A percentile compares a stretch with the other conserved stretches of the same genome.
Conservation (phyloP, 2,329 filamentous ascomycete genomes). For the Alternaria sp. region DNA sequence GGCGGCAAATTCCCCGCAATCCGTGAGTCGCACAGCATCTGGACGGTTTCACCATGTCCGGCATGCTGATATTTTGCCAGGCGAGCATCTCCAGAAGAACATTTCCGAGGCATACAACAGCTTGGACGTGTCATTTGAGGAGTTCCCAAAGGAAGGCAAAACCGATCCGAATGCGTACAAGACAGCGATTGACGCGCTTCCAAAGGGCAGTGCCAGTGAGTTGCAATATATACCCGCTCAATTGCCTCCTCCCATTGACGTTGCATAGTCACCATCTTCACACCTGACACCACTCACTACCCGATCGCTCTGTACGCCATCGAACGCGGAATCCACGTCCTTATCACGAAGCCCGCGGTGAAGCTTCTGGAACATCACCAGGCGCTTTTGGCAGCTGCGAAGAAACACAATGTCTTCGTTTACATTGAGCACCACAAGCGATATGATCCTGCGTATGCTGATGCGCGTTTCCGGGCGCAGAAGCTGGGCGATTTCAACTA, state of each 20-base stretch:
- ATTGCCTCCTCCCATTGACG: not conserved
- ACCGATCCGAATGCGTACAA: constrained; percentile 86
- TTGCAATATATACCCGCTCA: not conserved
- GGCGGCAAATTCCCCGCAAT: constrained; percentile 92
- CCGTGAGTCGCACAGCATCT: constrained; percentile 60
- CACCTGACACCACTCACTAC: constrained; percentile 89
- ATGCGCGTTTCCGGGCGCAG: constrained; percentile 78
- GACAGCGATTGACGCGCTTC: constrained; percentile 81
- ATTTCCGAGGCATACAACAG: constrained; percentile 87
- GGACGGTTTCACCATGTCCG: not conserved
- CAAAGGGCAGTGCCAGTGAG: constrained; percentile 75
- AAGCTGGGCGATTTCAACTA: constrained; percentile 95
- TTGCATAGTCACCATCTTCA: constrained; percentile 86
- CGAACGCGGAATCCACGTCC: constrained; percentile 83
- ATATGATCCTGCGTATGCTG: constrained; percentile 89
- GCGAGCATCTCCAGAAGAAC: constrained; percentile 84
- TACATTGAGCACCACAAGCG: constrained; percentile 98
- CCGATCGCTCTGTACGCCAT: constrained; percentile 93
- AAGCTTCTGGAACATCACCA: constrained; percentile 83
- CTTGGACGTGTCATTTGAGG: constrained; percentile 84
- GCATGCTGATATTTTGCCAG: constrained; percentile 52
- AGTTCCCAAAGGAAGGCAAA: constrained; percentile 76
- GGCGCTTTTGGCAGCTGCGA: constrained; percentile 72
- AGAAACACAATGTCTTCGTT: constrained; percentile 80
- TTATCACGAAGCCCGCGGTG: constrained; percentile 93